These are phyloP conservation scores for Pueraria montana DNA, from an alignment of 306 rosid genomes.

Conservation along the genomic window DNA sequence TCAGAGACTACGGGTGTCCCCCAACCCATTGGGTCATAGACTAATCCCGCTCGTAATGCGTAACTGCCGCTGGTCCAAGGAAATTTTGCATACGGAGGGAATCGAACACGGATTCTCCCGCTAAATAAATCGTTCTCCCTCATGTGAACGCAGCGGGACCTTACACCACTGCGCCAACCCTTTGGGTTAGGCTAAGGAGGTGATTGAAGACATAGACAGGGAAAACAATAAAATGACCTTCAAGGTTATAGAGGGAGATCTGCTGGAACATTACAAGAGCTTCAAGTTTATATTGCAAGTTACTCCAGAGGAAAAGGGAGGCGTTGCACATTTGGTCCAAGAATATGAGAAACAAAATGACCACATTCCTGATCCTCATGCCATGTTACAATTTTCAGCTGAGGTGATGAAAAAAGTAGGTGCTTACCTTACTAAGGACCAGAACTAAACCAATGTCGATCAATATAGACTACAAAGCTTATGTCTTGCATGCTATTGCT, in stretches of 20 bases:
- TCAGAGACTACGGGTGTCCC: no score
- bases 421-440: slow-evolving; percentile 35
- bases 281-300: slow-evolving; percentile 28
- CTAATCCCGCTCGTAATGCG: no score
- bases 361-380: slow-evolving; percentile 54
- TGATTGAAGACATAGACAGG: slow-evolving; percentile 52
- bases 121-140: no score
- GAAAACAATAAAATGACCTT: slow-evolving; percentile 50
- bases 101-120: no score
- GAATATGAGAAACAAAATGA: slow-evolving; percentile 62
- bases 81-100: no score
- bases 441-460: no score
- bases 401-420: slow-evolving; percentile 49
- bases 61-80: no score
- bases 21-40: no score
- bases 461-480: not conserved
- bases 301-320: slow-evolving; percentile 50
- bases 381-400: slow-evolving; percentile 25
- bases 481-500: no score
- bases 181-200: slow-evolving; percentile 48
- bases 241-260: slow-evolving; percentile 47
- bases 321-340: slow-evolving; percentile 46
- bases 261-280: slow-evolving; percentile 48
- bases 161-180: no score
- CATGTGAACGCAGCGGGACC: no score